Percentiles rank a stretch among this genome's conserved stretches.
Conservation (phyloP, 2,329 filamentous ascomycete species). For the Aspergillus puulaauensis region DNA sequence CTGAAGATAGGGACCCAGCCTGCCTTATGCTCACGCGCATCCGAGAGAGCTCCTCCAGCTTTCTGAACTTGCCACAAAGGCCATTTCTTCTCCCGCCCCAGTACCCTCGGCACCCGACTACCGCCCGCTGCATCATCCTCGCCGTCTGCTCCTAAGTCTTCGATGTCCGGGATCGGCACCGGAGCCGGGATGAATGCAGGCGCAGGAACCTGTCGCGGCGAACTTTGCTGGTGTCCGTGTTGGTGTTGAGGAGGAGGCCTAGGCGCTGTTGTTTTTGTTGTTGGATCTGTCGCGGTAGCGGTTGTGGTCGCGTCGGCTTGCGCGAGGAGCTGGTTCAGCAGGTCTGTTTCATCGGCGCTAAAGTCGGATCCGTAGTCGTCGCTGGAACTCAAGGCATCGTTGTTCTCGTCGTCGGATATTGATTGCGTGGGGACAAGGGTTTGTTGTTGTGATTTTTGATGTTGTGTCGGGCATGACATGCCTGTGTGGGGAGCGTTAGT, state of each 20-base stretch:
- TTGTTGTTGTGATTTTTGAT: background rate
- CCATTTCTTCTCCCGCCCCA: slow-evolving; percentile 42
- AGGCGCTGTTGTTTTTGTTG: too few species aligned
- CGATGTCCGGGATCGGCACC: slow-evolving; percentile 38
- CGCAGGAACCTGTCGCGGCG: slow-evolving; percentile 6
- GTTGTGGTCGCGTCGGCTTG: slow-evolving; percentile 36
- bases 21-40: slow-evolving; percentile 25
- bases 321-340: slow-evolving; percentile 53
- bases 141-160: slow-evolving; percentile 33
- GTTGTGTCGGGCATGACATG: slow-evolving; percentile 31
- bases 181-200: background rate
- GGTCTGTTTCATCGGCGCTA: slow-evolving; percentile 55
- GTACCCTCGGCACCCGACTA: slow-evolving; percentile 41
- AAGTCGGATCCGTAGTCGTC: slow-evolving; percentile 68
- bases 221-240: slow-evolving; percentile 20
- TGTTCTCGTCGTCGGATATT: slow-evolving; percentile 11
- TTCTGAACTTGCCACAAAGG: slow-evolving; percentile 24
- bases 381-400: slow-evolving; percentile 7
- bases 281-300: slow-evolving; percentile 7
- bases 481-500: slow-evolving; percentile 18
- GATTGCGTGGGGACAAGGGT: slow-evolving; percentile 11
- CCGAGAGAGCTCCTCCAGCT: slow-evolving; percentile 10
- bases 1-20: slow-evolving; percentile 26
- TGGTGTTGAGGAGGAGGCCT: too few species aligned
- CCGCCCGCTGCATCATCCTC: slow-evolving; percentile 35